Conservation (phyloP, 495 filamentous ascomycete species). For the Physcia stellaris region DNA sequence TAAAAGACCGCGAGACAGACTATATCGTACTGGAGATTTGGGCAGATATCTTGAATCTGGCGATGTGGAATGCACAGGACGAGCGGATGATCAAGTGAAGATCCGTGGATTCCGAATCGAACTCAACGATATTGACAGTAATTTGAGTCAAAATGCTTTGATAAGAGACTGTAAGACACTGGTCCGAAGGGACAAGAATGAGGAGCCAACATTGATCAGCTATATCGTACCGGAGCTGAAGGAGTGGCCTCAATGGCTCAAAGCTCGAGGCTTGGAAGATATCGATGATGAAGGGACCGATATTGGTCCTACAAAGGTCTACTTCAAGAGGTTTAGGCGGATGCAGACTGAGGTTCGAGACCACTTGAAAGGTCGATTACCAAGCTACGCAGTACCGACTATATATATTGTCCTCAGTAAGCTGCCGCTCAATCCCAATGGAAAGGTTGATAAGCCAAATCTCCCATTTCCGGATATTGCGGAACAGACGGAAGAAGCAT, state of each 20-base stretch:
- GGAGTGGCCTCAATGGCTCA: constrained; percentile 56
- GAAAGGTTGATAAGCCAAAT: constrained; percentile 64
- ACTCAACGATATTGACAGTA: constrained; percentile 83
- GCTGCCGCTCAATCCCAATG: constrained; percentile 67
- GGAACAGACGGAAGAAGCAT: constrained; percentile 37
- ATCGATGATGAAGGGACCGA: constrained; percentile 21
- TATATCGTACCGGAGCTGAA: constrained; percentile 78
- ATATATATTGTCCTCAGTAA: constrained; percentile 67
- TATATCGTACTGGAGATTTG: constrained; percentile 73
- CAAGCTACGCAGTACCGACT: constrained; percentile 68
- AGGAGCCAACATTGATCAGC: constrained; percentile 79
- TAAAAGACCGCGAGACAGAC: constrained; percentile 69
- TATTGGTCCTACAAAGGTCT: constrained; percentile 41
- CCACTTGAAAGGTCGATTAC: constrained; percentile 60
- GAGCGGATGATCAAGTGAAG: constrained; percentile 79
- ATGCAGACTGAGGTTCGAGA: constrained; percentile 64
- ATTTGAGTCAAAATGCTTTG: constrained; percentile 60
- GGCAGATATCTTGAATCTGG: constrained; percentile 18
- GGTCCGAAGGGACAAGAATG: constrained; percentile 73
- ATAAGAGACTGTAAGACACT: constrained; percentile 82
- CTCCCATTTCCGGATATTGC: constrained; percentile 81
- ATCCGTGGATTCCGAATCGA: constrained; percentile 94
- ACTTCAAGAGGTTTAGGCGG: constrained; percentile 47
- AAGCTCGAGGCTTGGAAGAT: constrained; percentile 38
- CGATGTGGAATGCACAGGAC: constrained; percentile 46